A percentile compares a stretch with the other conserved stretches of the same genome.
phyloP scores from a whole-genome alignment of 2,329 filamentous ascomycete genomes.

The Domatiomyces catenatus region DNA sequence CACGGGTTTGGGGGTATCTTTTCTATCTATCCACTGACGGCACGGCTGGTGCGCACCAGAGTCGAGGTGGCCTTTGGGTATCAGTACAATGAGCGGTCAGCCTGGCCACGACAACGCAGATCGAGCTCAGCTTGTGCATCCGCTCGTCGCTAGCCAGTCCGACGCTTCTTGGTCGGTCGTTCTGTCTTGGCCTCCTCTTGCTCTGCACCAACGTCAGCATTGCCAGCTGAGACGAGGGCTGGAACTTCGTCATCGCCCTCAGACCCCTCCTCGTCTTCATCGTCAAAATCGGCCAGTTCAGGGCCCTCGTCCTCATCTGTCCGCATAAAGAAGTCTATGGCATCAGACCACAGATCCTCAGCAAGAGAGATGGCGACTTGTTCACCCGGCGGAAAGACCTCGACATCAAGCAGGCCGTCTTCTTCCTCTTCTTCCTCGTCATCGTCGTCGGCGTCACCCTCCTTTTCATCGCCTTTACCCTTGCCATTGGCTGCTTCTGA shows the following conservation, averaged over 20 bases:
- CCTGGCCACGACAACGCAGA: not conserved
- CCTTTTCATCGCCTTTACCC: slow-evolving; percentile 33
- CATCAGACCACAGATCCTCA: slow-evolving; percentile 49
- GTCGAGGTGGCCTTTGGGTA: not conserved
- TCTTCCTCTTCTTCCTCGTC: slow-evolving; percentile 44
- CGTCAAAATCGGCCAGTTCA: slow-evolving; percentile 50
- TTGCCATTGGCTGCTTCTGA: slow-evolving; percentile 45
- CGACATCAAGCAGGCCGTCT: slow-evolving; percentile 51
- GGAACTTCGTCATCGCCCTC: slow-evolving; percentile 41
- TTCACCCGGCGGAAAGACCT: slow-evolving; percentile 79
- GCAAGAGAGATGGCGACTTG: slow-evolving; percentile 64
- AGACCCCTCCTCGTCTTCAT: slow-evolving; percentile 36
- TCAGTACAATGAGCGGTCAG: not conserved
- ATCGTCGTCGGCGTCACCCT: slow-evolving; percentile 32
- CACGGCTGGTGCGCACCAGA: no score
- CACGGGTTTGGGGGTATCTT: no score
- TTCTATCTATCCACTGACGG: not conserved
- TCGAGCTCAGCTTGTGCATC: no score
- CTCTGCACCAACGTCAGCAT: slow-evolving; percentile 15
- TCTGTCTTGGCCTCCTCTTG: slow-evolving; percentile 24
- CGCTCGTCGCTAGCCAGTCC: slow-evolving; percentile 4
- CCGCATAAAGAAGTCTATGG: slow-evolving; percentile 15
- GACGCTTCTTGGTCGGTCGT: slow-evolving; percentile 17
- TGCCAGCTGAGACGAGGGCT: slow-evolving; percentile 18
- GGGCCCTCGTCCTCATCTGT: slow-evolving; percentile 28